Base-by-base conservation (phyloP, 2,329 filamentous ascomycete species). In the Colletotrichum godetiae region DNA sequence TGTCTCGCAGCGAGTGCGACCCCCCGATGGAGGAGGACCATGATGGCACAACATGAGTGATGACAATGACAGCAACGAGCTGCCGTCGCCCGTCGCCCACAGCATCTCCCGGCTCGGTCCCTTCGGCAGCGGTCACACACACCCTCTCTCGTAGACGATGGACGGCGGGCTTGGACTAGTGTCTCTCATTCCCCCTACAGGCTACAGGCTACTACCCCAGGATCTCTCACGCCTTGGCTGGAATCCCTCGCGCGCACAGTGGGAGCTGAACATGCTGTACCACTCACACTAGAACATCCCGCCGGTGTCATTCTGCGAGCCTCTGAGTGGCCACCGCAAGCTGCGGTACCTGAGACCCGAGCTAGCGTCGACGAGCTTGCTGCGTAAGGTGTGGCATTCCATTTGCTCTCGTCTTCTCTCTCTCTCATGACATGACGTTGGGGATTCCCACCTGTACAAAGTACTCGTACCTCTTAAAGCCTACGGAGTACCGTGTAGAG, bases 341-440 rank as follows among this genome's bases (percentile, higher is more conserved):
- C 59, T 27, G 53, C 59, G 24, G 69, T 68, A 58, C 69, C 69
- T 68, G 68, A 68, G 24, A 35, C 35, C 62, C 24, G 7, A 29
- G 10, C 52, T 29, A n/a, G 31, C 22, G 57, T n/a, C 6, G 49
- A 24, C 13, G 52, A 15, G 60, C 15, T 19, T 67, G 68, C 63
- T 71, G 63, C 35, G 63, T 67, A 67, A 71, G 27, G 56, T 49
- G 42, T 29, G 68, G 42, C 68, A 67, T 56, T 60, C 56, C 37
- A 71, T 71, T 60, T 53, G 68, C 56, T 60, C 62, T 49, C 42
- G 3, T n/a, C 5, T 22, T 67, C 56, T 53, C 22, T 57, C 29
- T 22, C n/a, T 22, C 24, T 12, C 12, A 10, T 8, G 46, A 57
- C 33, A 57, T 61, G 57, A 70, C 31, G 13, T 19, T 12, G 15